phyloP scores from a whole-genome alignment of 75 land plant genomes.

The Pinus taeda region DNA sequence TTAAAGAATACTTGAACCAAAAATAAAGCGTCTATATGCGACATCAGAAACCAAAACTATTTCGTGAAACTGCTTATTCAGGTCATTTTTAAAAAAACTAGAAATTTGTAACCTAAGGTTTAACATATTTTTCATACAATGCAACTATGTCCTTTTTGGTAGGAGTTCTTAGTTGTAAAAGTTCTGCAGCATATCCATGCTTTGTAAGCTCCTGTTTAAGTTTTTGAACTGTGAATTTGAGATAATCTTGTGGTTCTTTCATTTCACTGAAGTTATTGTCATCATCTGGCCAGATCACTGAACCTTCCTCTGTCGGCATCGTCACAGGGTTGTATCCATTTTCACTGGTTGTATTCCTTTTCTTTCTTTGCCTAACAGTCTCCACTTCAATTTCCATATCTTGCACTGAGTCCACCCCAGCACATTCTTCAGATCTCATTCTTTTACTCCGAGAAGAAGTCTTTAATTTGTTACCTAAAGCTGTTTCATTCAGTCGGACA shows the following conservation, averaged over 20 bases:
- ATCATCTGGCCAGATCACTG: slow-evolving; percentile 35
- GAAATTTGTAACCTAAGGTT: neutral
- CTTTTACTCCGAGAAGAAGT: slow-evolving; percentile 60
- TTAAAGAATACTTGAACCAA: too few species aligned
- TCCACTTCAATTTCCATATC: slow-evolving; percentile 50
- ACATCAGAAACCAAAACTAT: too few species aligned
- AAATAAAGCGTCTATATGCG: too few species aligned
- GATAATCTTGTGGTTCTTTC: slow-evolving; percentile 53
- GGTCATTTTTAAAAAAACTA: too few species aligned
- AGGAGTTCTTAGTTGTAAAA: slow-evolving; percentile 64
- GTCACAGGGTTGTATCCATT: slow-evolving; percentile 41
- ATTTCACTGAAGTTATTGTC: slow-evolving; percentile 23
- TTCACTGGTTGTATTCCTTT: slow-evolving; percentile 47
- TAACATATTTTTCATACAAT: slow-evolving; percentile 63
- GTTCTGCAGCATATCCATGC: slow-evolving; percentile 72
- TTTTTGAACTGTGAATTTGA: slow-evolving; percentile 68
- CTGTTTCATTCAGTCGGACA: slow-evolving; percentile 68
- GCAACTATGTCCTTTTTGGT: slow-evolving; percentile 71
- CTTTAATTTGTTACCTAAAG: slow-evolving; percentile 65
- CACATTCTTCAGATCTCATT: slow-evolving; percentile 43
- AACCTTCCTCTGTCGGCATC: slow-evolving; percentile 54
- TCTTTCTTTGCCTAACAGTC: slow-evolving; percentile 15
- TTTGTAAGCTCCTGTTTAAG: slow-evolving; percentile 83
- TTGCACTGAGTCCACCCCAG: slow-evolving; percentile 64
- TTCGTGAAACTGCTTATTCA: too few species aligned